Evolutionary conservation across 495 filamentous ascomycete species (phyloP), one percentile per base, ranked within the genome.

Genomic region (Lasiosphaeris hirsuta): DNA sequence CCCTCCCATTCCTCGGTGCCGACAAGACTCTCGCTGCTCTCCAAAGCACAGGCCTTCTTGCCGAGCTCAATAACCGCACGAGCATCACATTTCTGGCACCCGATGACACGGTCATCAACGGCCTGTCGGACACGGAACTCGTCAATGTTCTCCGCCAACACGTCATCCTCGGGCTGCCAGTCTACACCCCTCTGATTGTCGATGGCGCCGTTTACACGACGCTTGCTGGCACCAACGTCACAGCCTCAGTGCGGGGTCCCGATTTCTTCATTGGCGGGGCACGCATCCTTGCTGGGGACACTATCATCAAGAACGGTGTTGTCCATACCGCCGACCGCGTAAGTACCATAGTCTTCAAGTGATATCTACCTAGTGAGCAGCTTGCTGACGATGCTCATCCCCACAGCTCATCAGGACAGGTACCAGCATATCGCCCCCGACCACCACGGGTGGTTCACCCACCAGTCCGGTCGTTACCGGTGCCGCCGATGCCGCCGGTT

Each of bases 1-100:
- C 54, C 7, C 54, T 57, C 14, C 54, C 54, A 13, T 47, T 48
- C 17, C 41, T 57, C n/a, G 54, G 44, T 10, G 45, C 15, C 15
- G 54, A 57, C 45, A 57, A 57, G 45, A 40, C 36, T 10, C 54
- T 95, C 18, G 44, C 23, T 13, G 44, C 39, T 19, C 17, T 57
- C 15, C 10, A 57, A 8, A 19, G 45, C 3, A 57, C 54, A 3
- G 44, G 54, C 4, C 34, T 57, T 13, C 30, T 49, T 40, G 17
- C 40, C 3, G 44, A 57, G 13, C 14, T 57, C 15, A 45, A 57
- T 13, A 57, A 19, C 17, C 34, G 33, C 45, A n/a, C 35, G 3
- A 45, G 54, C 34, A 42, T 57, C 37, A 57, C 54, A 3, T 57
- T 57, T 19, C 18, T 57, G 35, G 54, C 44, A 6, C 54, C 54